Evolutionary conservation across 2,329 filamentous ascomycete genomes (phyloP), one percentile per base, ranked within the genome.

Genomic region (Beauveria sp.): DNA sequence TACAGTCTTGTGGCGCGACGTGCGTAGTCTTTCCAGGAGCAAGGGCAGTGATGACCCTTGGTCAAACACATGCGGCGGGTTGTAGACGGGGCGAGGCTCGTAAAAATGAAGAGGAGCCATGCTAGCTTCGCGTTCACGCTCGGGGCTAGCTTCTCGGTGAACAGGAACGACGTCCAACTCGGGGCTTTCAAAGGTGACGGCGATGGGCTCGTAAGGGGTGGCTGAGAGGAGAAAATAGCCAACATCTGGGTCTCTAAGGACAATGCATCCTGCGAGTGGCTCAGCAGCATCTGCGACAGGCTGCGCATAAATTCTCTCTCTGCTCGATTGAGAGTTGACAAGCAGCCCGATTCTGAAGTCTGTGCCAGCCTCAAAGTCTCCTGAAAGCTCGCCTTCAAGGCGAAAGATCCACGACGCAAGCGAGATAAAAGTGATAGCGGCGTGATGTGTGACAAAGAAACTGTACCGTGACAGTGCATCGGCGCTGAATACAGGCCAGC

Each of bases 71-170:
- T 84, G 80, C 20, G 86, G 81, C 7, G 86, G 81, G 66, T 86
- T 83, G 74, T 87, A 90, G 1, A 84, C 78, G 47, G 85, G 86
- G 46, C 89, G 84, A n/a, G 84, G 83, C 67, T 86, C 83, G 68
- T 81, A 85, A 53, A 85, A 79, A 57, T 81, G 77, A 59, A 81
- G 71, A 26, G 78, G 80, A 49, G 70, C 69, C 65, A 78, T 76
- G 62, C 78, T 77, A 7, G 71, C 71, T 58, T 76, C 75, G 20
- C 75, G 71, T 56, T 77, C 73, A 60, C 75, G 75, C 10, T 73
- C 69, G 2, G 79, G 76, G 20, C 77, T 79, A 12, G n/a, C 26
- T 54, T 78, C 77, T 16, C 76, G 73, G 58, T 67, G 73, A 18
- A 77, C 66, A n/a, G 77, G 76, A 38, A 70, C 69, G 34, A 80